phyloP scores from a whole-genome alignment of 495 filamentous ascomycete species.

The Neurospora sp. region DNA sequence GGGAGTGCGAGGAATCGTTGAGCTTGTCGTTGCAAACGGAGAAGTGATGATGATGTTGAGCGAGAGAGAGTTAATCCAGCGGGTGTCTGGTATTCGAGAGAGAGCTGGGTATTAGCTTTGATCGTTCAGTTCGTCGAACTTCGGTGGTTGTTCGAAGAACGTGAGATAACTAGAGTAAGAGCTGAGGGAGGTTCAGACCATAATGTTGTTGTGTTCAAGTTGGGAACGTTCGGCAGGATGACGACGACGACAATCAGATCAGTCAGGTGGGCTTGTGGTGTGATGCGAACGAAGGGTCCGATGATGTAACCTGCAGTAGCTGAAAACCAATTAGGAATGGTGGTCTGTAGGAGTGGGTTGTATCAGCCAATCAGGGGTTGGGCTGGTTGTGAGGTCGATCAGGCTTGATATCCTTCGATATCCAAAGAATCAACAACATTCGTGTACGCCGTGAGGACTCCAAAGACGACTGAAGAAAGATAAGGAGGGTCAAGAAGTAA shows the following conservation, averaged over 20 bases:
- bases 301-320: slow-evolving; percentile 17
- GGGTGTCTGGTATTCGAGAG: neutral
- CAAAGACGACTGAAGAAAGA: neutral
- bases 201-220: neutral
- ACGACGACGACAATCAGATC: neutral
- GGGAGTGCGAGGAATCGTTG: neutral
- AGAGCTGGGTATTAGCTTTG: neutral
- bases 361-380: neutral
- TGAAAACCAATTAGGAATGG: neutral
- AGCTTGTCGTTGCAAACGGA: neutral
- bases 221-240: neutral
- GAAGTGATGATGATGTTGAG: neutral
- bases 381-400: neutral
- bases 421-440: neutral
- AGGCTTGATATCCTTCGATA: neutral
- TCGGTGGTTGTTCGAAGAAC: no score
- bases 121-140: no score
- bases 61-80: neutral
- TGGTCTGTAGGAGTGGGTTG: neutral
- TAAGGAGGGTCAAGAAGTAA: neutral
- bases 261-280: neutral
- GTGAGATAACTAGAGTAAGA: neutral
- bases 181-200: slow-evolving; percentile 1
- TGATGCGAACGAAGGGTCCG: neutral
- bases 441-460: neutral